A percentile compares a stretch with the other conserved stretches of the same genome.
Evolutionary conservation across 331 rosid species (phyloP).

Genomic region (Arachis monticola): DNA sequence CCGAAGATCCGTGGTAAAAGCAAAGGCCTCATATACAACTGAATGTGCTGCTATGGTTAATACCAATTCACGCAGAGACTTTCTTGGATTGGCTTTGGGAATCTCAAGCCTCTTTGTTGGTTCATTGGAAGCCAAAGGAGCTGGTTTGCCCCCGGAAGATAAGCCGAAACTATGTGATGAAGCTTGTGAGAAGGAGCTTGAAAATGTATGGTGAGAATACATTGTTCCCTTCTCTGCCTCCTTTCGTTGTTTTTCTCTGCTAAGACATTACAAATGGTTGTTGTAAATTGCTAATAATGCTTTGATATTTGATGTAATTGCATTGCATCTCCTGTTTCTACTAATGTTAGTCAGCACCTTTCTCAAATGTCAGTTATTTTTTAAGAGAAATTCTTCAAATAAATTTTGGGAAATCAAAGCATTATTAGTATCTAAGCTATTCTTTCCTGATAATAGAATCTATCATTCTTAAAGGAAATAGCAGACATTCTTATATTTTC

Average conservation of each 20-base stretch:
- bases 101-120: constrained; percentile 54
- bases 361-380: too few relatives aligned
- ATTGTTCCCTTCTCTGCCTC: constrained; percentile 41
- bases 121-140: constrained; percentile 64
- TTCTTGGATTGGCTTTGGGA: constrained; percentile 71
- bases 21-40: constrained; percentile 41
- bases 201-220: constrained; percentile 96
- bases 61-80: constrained; percentile 59
- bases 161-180: constrained; percentile 82
- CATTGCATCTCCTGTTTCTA: too few relatives aligned
- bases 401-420: too few relatives aligned
- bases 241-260: constrained; percentile 11
- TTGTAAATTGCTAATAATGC: constrained; percentile 22
- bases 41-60: constrained; percentile 42
- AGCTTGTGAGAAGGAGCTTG: constrained; percentile 87
- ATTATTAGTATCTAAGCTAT: too few relatives aligned
- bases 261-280: not conserved
- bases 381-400: too few relatives aligned
- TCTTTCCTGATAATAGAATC: constrained; percentile 18
- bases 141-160: constrained; percentile 92
- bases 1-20: constrained; percentile 40
- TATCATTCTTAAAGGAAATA: not conserved
- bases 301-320: not conserved
- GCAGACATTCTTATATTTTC: constrained; percentile 21
- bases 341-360: too few relatives aligned